Percentiles rank a stretch among this genome's conserved stretches.
Evolutionary conservation across 2,329 filamentous ascomycete species (phyloP).

Genomic region (Boeremia exigua): DNA sequence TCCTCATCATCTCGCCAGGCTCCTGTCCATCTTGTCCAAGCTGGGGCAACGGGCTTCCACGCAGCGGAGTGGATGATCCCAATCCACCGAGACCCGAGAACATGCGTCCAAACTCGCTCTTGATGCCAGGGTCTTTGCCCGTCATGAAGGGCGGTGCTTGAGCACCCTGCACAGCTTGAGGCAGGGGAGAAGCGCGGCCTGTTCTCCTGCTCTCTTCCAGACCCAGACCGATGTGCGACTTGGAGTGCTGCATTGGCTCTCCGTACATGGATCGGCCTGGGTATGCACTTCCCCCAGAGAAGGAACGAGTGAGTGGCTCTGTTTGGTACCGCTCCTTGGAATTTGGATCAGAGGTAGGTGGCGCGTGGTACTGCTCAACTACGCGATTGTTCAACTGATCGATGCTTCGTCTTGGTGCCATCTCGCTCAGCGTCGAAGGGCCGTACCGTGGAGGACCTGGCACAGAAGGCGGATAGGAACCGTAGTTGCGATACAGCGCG

Average conservation of each 20-base stretch:
- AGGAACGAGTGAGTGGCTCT: constrained; percentile 43
- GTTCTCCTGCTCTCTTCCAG: constrained; percentile 78
- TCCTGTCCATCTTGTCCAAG: constrained; percentile 39
- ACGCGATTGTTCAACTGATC: constrained; percentile 43
- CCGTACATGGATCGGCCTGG: constrained; percentile 43
- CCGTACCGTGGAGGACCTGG: constrained; percentile 33
- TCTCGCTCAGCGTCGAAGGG: constrained; percentile 34
- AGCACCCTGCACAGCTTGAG: constrained; percentile 91
- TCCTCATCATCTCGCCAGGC: constrained; percentile 39
- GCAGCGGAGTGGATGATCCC: constrained; percentile 62
- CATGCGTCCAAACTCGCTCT: constrained; percentile 93
- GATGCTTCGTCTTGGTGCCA: constrained; percentile 41
- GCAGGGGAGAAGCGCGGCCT: constrained; percentile 84
- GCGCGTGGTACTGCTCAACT: constrained; percentile 48
- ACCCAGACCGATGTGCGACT: constrained; percentile 74
- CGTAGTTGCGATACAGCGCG: constrained; percentile 38
- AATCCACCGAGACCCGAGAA: constrained; percentile 88
- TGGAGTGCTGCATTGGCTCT: constrained; percentile 65
- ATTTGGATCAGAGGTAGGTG: constrained; percentile 48
- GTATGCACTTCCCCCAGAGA: constrained; percentile 37
- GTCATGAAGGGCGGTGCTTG: constrained; percentile 81
- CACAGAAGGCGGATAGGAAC: constrained; percentile 36
- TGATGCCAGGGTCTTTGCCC: constrained; percentile 84
- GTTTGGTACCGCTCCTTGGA: constrained; percentile 42
- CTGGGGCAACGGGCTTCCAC: constrained; percentile 56